These are phyloP conservation scores for Delphinella strobiligena DNA, from an alignment of 2,329 filamentous ascomycete species.

Conservation along the genomic window DNA sequence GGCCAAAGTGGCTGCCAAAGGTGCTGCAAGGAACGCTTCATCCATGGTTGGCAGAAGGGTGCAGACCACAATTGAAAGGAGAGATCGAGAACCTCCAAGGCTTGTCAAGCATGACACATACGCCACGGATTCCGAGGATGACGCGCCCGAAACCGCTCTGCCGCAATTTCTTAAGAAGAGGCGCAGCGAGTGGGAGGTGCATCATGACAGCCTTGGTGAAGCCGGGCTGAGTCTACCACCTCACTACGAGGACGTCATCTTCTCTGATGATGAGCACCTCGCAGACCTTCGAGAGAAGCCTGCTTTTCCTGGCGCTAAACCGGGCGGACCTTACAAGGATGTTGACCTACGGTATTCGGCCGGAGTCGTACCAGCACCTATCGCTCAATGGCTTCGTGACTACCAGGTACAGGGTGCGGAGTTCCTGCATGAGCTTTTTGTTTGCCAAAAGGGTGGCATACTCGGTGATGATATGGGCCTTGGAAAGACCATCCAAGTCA, in stretches of 20 bases:
- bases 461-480: slow-evolving; percentile 96
- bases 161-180: slow-evolving; percentile 63
- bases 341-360: slow-evolving; percentile 63
- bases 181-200: slow-evolving; percentile 55
- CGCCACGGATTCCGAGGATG: slow-evolving; percentile 34
- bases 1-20: slow-evolving; percentile 33
- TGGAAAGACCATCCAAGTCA: slow-evolving; percentile 94
- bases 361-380: slow-evolving; percentile 73
- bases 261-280: slow-evolving; percentile 57
- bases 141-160: slow-evolving; percentile 45
- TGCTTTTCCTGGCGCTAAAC: slow-evolving; percentile 50
- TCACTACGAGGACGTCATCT: slow-evolving; percentile 60
- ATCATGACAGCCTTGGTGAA: slow-evolving; percentile 47
- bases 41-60: slow-evolving; percentile 25
- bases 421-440: slow-evolving; percentile 80
- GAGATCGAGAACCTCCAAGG: slow-evolving; percentile 9
- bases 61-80: slow-evolving; percentile 9
- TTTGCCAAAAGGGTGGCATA: slow-evolving; percentile 82
- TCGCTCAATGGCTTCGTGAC: slow-evolving; percentile 82
- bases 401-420: slow-evolving; percentile 80
- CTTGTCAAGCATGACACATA: slow-evolving; percentile 11
- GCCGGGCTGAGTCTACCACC: slow-evolving; percentile 67
- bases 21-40: slow-evolving; percentile 12
- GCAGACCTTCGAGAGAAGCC: slow-evolving; percentile 58
- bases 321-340: slow-evolving; percentile 60